phyloP scores from a whole-genome alignment of 148 eudicot genomes.

The Diospyros lotus region DNA sequence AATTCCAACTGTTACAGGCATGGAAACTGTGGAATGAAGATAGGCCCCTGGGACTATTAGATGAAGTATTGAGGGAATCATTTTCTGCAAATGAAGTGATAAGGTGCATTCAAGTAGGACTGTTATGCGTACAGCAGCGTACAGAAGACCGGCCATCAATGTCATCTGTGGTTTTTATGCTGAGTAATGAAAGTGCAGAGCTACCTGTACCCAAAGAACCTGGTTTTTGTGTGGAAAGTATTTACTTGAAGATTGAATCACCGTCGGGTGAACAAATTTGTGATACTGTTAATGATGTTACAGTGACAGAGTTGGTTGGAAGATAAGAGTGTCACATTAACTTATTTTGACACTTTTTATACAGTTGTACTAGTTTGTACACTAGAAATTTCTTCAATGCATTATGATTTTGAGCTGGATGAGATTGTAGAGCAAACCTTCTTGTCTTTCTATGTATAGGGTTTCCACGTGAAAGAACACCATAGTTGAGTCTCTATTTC shows the following conservation, averaged over 20 bases:
- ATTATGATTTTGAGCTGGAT: too few species aligned
- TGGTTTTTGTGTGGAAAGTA: background rate
- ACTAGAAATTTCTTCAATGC: too few species aligned
- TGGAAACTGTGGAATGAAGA: constrained; percentile 26
- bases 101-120: constrained; percentile 13
- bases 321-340: too few species aligned
- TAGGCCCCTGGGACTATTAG: background rate
- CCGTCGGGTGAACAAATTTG: background rate
- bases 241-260: background rate
- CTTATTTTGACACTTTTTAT: too few species aligned
- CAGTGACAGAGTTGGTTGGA: too few species aligned
- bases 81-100: background rate
- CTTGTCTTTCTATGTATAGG: too few species aligned
- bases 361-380: too few species aligned
- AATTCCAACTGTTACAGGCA: background rate
- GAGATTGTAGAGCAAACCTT: too few species aligned
- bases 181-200: background rate
- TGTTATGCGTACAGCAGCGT: constrained; percentile 9
- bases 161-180: background rate
- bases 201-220: background rate
- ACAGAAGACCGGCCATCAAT: background rate
- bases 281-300: too few species aligned
- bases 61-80: background rate
- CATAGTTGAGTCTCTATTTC: too few species aligned
- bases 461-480: too few species aligned